Base-by-base conservation (phyloP, 495 filamentous ascomycete genomes). In the Aspergillus ostianus region DNA sequence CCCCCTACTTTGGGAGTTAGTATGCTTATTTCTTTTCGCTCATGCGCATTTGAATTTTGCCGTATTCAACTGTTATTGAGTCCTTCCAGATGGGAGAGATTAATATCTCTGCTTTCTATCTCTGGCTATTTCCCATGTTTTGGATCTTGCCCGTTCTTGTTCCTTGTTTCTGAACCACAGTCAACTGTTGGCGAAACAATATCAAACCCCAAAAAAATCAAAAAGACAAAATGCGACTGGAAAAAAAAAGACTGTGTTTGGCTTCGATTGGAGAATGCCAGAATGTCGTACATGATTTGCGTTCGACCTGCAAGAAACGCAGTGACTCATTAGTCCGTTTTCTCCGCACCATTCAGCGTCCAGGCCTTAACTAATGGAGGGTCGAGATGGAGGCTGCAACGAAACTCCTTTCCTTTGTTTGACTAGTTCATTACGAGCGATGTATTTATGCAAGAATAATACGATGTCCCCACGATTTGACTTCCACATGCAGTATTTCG, bases 151-250 rank as follows among this genome's bases (percentile, higher is more conserved):
- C 13, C 15, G 36, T 12, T 17, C 36, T 41, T 41, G 36, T 41
- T 41, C 36, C 36, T 41, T 41, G 6, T 41, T 41, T 41, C 36
- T 41, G 36, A 41, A 41, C 12, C 12, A 15, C 36, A 48, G 17
- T 30, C 3, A 32, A 49, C 44, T 10, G 17, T 21, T 20, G 6
- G 36, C 19, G 30, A 55, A 46, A 45, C 29, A 44, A 19, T 13
- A 55, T 12, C 19, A 55, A 45, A 15, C 17, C 20, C 32, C 27
- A 45, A 55, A 55, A 55, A 55, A 15, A 46, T 12, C 12, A 20
- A 55, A 41, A 55, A 44, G 23, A 46, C 19, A 55, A 46, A 57
- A 51, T 4, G 41, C 21, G 29, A 30, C 29, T 51, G 23, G 27
- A 54, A 21, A 54, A 44, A 45, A 49, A 2, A 10, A n/a, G 9